Base-by-base conservation (phyloP, 2,329 filamentous ascomycete species). In the Fusarium nodosum region DNA sequence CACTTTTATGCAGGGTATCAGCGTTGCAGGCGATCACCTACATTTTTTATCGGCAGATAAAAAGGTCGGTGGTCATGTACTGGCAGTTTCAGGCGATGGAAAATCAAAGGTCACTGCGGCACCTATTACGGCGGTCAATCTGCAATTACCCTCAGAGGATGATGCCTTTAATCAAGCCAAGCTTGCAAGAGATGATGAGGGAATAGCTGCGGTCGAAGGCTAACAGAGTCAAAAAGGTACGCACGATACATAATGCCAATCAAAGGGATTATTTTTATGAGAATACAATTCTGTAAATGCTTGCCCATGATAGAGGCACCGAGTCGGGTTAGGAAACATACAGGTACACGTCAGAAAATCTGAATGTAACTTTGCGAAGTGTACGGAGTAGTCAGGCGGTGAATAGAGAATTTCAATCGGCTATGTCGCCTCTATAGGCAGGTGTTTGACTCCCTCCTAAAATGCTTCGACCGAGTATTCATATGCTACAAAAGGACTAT, bases 1-100 rank as follows among this genome's bases (percentile, higher is more conserved):
- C 0, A 24, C 36, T 2, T 71, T 59, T 7, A 69, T 68, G 60
- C 64, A 68, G 28, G 68, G 68, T 0, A 47, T 71, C 26, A 71
- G 68, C 2, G 68, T 71, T 12, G 67, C 68, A 2, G 68, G 68
- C 1, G 68, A 66, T 12, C 68, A 71, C 13, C 20, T 71, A 1
- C 68, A 71, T 12, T 71, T 71, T 8, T 13, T 71, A 3, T 31
- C 45, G 1, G 44, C 20, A 0, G 34, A 56, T 1, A 54, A 54
- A 36, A 28, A 65, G 11, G 56, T 16, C 0, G 68, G 68, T 15
- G 68, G 68, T 1, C 68, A 71, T 47, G 51, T 71, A 2, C n/a
- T 71, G 8, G 53, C 46, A 2, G 15, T 65, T 9, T 34, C 68
- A 42, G 55, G 67, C 1, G 51, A 71, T 4, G 48, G 51, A 8